Evolutionary conservation across 768 basidiomycete species (phyloP), one percentile per base, ranked within the genome.

Genomic region (Pleurotus giganteus): DNA sequence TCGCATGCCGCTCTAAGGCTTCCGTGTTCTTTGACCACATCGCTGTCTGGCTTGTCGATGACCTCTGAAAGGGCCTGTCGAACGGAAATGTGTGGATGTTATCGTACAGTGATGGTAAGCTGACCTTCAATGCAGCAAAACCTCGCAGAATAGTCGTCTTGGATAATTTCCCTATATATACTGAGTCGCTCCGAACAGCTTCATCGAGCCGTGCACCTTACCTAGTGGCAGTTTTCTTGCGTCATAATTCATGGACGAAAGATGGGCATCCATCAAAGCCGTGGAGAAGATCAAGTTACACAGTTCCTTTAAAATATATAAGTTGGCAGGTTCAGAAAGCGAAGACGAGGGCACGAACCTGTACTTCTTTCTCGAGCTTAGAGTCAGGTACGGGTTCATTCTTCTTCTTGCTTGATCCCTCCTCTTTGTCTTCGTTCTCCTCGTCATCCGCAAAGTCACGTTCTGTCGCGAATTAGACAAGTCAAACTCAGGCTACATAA

Each of bases 201-300:
- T n/a, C n/a, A n/a, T n/a, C n/a, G n/a, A n/a, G n/a, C n/a, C n/a
- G n/a, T n/a, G n/a, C n/a, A n/a, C n/a, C 58, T 42, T 63, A 75
- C 83, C 84, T 15, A 85, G 75, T 13, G 84, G 84, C 21, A 85
- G 73, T 60, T 85, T 85, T 60, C 78, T 78, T 3, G 83, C 84
- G 61, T 85, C 84, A 57, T 85, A 85, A 58, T 85, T 84, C 81
- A 85, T 83, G 4, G 80, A 79, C 13, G 80, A 78, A 61, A 85
- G 65, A 39, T 75, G 73, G 0, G 80, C 81, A 45, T 80, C 74
- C 21, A 84, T 79, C 55, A 83, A 79, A 79, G 67, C 72, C 11
- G 78, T 70, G 5, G 75, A 77, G 67, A 83, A 84, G 15, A 83
- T 82, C 21, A 83, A 72, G 15, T 65, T 72, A 63, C 78, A 79